Base-by-base conservation (phyloP, 1,139 yeast genomes). In the Protomyces pachydermus region DNA sequence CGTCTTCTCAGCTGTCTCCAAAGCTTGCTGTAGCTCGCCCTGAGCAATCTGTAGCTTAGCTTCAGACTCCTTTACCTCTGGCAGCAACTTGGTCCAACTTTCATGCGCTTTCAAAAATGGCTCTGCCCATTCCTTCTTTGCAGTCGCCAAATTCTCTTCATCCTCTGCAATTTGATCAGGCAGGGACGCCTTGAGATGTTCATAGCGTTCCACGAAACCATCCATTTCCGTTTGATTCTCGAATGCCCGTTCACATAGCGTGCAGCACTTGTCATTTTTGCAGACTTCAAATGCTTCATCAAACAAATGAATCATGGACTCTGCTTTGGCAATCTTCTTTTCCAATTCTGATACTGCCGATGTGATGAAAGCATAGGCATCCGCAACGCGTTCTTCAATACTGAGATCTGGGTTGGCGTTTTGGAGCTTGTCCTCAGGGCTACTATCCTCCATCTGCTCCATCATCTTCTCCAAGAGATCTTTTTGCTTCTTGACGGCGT, bases 21-120 rank as follows among this genome's bases (percentile, higher is more conserved):
- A 23, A 20, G 54, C 60, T 14, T 51, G 51, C 25, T 65, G 64
- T 6, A 39, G 14, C 14, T 45, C 18, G 3, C 54, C 67, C 16
- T 16, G 8, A 10, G 63, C 64, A 8, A 42, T 12, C 18, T 35
- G 46, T 34, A 65, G 45, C 12, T 18, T 54, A 8, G 14, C 34
- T 34, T 68, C 69, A 3, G 54, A 54, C 16, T 38, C 48, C 12
- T 14, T n/a, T 18, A 28, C 46, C 2, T 64, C 55, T 8, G 65
- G 39, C 3, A 45, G 58, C 9, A 16, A 46, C 3, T 67, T 67
- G 5, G 56, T 52, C 16, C 48, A 18, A 3, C 48, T 34, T 54
- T 35, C 9, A 48, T 54, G 64, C 37, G 46, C 45, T 23, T 54
- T 45, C 20, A 20, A 23, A 35, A 64, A 38, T 3, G 53, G 55